Base-by-base conservation (phyloP, 2,329 filamentous ascomycete genomes). In the Botrytis aclada region DNA sequence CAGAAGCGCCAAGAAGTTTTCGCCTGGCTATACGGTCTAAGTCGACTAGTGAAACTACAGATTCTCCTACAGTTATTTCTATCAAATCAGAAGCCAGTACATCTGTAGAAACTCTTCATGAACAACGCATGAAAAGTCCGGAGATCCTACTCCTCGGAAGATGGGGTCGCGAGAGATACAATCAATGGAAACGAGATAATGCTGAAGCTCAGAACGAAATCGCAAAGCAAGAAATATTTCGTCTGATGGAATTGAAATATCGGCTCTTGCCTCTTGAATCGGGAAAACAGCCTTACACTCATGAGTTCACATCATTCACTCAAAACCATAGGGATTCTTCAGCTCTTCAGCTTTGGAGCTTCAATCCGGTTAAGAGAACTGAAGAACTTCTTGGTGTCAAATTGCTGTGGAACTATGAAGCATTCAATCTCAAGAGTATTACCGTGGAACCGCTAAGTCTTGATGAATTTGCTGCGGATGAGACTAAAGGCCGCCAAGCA, bases 231-330 rank as follows among this genome's bases (percentile, higher is more conserved):
- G 65, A 67, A 56, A 47, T 16, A 3, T 67, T 67, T 18, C 47
- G 65, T 56, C 64, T 56, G 34, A 41, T 56, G 25, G 65, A 67
- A 67, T 20, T 67, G 7, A 67, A 67, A 22, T 47, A 67, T 12
- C 34, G 18, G 2, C 47, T 67, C 9, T 32, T 56, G 20, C 47
- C 65, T 1, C 34, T 67, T 4, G 18, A 29, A 22, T 32, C 16
- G 0, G 47, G 25, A 41, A 56, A 54, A 22, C 47, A 2, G 20
- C 65, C 65, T 18, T 67, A 67, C n/a, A 67, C 65, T 3, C 56
- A 67, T 32, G 18, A 16, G n/a, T 32, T 67, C n/a, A 2, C 34
- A 29, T 56, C 47, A 54, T 67, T n/a, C n/a, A 56, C 65, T 32
- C 34, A 14, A 56, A 22, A 67, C 12, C 65, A 67, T 39, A 4